phyloP scores from a whole-genome alignment of 805 yeast genomes.

The Starmerella apicola region DNA sequence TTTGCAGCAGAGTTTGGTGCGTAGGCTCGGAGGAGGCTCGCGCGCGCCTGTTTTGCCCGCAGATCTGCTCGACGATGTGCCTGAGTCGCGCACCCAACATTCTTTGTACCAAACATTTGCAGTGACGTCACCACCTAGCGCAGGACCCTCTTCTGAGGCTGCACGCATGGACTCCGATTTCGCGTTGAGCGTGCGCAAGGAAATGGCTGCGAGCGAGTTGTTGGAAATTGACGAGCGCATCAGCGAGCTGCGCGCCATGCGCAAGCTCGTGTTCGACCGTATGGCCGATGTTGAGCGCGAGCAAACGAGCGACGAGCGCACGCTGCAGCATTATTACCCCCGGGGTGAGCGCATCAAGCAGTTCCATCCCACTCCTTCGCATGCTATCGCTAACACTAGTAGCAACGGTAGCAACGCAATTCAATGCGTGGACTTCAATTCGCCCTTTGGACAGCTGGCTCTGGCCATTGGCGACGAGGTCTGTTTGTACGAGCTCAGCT shows the following conservation, averaged over 20 bases:
- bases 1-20: constrained; percentile 5
- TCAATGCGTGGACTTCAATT: constrained; percentile 52
- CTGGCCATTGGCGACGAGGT: constrained; percentile 70
- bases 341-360: constrained; percentile 44
- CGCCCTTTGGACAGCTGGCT: constrained; percentile 64
- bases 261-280: constrained; percentile 44
- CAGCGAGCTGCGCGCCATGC: constrained; percentile 36
- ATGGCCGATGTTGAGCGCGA: constrained; percentile 50
- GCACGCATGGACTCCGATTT: constrained; percentile 34
- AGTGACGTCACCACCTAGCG: constrained; percentile 37
- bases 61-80: constrained; percentile 45
- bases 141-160: constrained; percentile 32
- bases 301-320: constrained; percentile 38
- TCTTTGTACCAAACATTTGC: constrained; percentile 57
- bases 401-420: constrained; percentile 45
- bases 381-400: constrained; percentile 28
- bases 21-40: constrained; percentile 26
- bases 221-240: constrained; percentile 50
- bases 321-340: constrained; percentile 50
- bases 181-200: constrained; percentile 44
- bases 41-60: constrained; percentile 42
- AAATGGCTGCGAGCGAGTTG: constrained; percentile 51
- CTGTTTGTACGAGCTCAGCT: constrained; percentile 11
- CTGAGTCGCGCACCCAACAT: constrained; percentile 30
- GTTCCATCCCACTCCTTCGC: constrained; percentile 20